Conservation (phyloP, 1,139 yeast genomes). For the Scheffersomyces quercinus region DNA sequence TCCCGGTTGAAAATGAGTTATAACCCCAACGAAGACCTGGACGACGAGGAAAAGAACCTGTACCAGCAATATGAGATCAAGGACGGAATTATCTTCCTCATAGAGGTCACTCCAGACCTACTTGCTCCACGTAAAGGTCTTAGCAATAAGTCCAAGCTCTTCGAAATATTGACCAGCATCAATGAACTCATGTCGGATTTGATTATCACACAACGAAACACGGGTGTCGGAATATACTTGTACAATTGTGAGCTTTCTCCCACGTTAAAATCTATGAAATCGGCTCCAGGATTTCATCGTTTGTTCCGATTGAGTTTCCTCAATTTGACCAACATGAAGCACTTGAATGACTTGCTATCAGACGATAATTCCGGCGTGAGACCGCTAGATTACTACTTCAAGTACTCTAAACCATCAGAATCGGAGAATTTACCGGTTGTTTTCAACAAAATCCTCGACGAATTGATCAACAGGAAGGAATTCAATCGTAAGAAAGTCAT, state of each 20-base stretch:
- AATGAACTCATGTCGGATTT: constrained; percentile 57
- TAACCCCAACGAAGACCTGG: background rate
- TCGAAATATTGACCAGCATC: constrained; percentile 54
- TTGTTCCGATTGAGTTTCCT: constrained; percentile 38
- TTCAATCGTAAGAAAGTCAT: constrained; percentile 39
- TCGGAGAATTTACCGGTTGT: constrained; percentile 25
- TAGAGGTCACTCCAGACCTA: constrained; percentile 58
- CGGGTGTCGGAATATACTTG: constrained; percentile 68
- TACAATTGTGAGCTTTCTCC: constrained; percentile 46
- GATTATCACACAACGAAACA: constrained; percentile 57
- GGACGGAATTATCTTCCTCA: constrained; percentile 64
- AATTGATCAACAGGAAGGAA: constrained; percentile 28
- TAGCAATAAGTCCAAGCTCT: constrained; percentile 42
- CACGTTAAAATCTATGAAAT: constrained; percentile 24
- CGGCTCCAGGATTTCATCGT: constrained; percentile 27
- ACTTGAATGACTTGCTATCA: constrained; percentile 31
- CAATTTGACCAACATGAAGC: constrained; percentile 42
- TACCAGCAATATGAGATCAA: constrained; percentile 50
- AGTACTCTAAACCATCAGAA: constrained; percentile 10
- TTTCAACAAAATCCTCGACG: constrained; percentile 34
- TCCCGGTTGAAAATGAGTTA: background rate
- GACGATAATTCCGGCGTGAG: constrained; percentile 27
- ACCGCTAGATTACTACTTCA: constrained; percentile 16
- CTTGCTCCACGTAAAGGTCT: constrained; percentile 36
- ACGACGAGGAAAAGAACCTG: constrained; percentile 1